phyloP scores from a whole-genome alignment of 495 filamentous ascomycete genomes.

The Trichoderma virens region DNA sequence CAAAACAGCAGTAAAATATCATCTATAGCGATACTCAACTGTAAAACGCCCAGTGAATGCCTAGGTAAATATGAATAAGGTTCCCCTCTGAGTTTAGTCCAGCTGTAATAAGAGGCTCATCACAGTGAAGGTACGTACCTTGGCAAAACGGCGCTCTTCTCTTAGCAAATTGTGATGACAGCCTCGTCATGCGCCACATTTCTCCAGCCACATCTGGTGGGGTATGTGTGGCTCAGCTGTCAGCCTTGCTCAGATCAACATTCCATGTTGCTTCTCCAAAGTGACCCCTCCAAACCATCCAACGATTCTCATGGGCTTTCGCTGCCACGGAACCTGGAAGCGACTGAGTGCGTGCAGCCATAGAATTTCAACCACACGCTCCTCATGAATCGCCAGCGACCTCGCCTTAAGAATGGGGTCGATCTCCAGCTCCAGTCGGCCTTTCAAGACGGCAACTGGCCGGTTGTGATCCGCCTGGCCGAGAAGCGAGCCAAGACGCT shows the following conservation, averaged over 20 bases:
- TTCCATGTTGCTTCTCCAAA: background rate
- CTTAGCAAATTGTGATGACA: too few species aligned
- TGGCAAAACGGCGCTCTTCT: too few species aligned
- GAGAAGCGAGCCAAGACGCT: conserved; percentile 30
- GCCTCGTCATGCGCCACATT: background rate
- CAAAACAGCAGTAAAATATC: too few species aligned
- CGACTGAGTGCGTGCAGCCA: background rate
- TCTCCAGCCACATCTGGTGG: background rate
- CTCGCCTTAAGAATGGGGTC: conserved; percentile 29
- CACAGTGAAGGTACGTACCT: too few species aligned
- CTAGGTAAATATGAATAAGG: too few species aligned
- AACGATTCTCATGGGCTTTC: background rate
- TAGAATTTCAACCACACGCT: background rate
- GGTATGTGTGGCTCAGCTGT: background rate
- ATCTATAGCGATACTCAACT: too few species aligned
- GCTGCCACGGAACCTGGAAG: background rate
- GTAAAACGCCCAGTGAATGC: too few species aligned
- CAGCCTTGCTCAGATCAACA: background rate
- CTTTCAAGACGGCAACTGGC: conserved; percentile 37
- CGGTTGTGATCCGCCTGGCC: conserved; percentile 31
- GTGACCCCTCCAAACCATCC: background rate
- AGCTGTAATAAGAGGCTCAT: too few species aligned
- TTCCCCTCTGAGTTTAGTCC: too few species aligned
- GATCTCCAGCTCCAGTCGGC: conserved; percentile 32
- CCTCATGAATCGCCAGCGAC: conserved; percentile 12